Percentiles rank a stretch among this genome's conserved stretches.
These are phyloP conservation scores for Knoxia roxburghii DNA, from an alignment of 257 asterid species.

Conservation along the genomic window DNA sequence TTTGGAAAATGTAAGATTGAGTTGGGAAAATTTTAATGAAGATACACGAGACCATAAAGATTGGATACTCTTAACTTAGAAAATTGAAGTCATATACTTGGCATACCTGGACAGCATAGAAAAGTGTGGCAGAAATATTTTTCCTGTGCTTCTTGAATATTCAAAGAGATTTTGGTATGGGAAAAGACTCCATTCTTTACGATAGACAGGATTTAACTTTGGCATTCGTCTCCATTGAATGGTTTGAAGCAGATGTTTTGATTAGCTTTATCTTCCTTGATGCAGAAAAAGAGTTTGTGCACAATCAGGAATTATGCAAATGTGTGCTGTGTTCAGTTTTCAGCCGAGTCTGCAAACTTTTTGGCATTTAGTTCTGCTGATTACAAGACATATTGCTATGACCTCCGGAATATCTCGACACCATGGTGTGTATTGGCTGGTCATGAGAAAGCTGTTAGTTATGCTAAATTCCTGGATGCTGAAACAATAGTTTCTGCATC, in stretches of 20 bases:
- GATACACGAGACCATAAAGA: not conserved
- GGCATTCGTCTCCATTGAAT: not conserved
- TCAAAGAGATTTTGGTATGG: not conserved
- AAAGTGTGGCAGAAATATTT: too few species aligned
- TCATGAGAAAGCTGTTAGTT: slow-evolving; percentile 87
- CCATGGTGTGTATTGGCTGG: slow-evolving; percentile 93
- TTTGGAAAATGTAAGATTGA: not conserved
- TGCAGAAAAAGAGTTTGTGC: slow-evolving; percentile 87
- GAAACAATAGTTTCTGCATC: slow-evolving; percentile 83
- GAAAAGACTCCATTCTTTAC: not conserved
- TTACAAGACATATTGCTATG: slow-evolving; percentile 84
- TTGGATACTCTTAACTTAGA: not conserved
- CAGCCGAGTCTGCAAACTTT: slow-evolving; percentile 58
- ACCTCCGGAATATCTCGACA: slow-evolving; percentile 64
- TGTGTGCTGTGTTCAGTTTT: slow-evolving; percentile 90
- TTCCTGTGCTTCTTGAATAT: not conserved
- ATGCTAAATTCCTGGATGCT: slow-evolving; percentile 72
- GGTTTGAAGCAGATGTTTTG: slow-evolving; percentile 11
- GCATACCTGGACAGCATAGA: too few species aligned
- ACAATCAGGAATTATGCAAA: slow-evolving; percentile 82
- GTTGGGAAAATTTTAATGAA: not conserved
- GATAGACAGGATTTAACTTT: not conserved
- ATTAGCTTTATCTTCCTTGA: slow-evolving; percentile 19
- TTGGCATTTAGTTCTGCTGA: slow-evolving; percentile 87
- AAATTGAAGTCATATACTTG: not conserved